Conservation (phyloP, 2,329 filamentous ascomycete species). For the Ophiostoma angusticollis region DNA sequence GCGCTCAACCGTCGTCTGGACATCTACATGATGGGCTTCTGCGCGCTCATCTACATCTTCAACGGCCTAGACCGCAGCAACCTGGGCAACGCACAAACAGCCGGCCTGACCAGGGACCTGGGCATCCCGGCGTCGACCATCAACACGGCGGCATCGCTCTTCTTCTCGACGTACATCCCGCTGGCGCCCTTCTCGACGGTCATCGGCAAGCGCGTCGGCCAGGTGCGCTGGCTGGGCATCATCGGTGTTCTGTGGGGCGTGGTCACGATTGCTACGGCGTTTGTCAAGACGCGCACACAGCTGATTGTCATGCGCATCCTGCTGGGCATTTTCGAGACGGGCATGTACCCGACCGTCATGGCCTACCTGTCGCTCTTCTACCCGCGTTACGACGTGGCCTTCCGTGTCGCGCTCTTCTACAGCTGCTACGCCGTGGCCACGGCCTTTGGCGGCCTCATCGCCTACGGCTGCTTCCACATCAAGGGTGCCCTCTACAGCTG, state of each 20-base stretch:
- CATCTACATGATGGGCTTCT: conserved; percentile 1
- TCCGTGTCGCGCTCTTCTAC: conserved; percentile 41
- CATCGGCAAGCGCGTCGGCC: conserved; percentile 24
- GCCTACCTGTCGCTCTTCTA: conserved; percentile 48
- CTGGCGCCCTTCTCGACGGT: conserved; percentile 42
- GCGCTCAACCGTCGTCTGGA: background rate
- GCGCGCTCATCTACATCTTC: conserved; percentile 21
- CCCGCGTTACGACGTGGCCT: conserved; percentile 42
- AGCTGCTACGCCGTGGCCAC: conserved; percentile 43
- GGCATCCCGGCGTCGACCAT: conserved; percentile 38
- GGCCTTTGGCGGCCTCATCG: conserved; percentile 37
- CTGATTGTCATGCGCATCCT: conserved; percentile 15
- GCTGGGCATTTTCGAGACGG: conserved; percentile 26
- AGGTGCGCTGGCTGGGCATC: conserved; percentile 25
- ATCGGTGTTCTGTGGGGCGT: conserved; percentile 19
- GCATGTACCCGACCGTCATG: conserved; percentile 46
- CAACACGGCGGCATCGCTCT: conserved; percentile 42
- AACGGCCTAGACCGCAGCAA: conserved; percentile 29
- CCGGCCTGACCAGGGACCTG: conserved; percentile 38
- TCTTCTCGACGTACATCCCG: conserved; percentile 46
- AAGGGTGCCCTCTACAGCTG: conserved; percentile 23
- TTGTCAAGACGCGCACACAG: conserved; percentile 18
- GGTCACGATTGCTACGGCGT: conserved; percentile 19
- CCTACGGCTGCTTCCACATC: conserved; percentile 28
- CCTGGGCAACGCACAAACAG: conserved; percentile 28